Evolutionary conservation across 805 yeast species (phyloP).

Genomic region (Schizosaccharomyces japonicus): DNA sequence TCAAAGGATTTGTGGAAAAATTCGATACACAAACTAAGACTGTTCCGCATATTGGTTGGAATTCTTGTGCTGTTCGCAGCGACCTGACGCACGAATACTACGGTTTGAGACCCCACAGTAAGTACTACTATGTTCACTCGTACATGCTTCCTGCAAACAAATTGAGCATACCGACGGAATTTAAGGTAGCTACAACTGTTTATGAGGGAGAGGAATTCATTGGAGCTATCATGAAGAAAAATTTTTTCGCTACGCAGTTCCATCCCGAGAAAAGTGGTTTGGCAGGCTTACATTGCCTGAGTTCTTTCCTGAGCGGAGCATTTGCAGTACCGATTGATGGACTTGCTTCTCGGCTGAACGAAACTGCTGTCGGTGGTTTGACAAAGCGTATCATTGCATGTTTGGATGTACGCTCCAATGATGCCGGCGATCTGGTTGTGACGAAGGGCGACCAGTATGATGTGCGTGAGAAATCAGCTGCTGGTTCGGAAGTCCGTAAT

Average conservation of each 20-base stretch:
- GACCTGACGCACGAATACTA: slow-evolving; percentile 20
- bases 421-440: slow-evolving; percentile 82
- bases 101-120: slow-evolving; percentile 39
- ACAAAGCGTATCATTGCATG: slow-evolving; percentile 89
- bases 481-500: slow-evolving; percentile 51
- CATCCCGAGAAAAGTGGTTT: slow-evolving; percentile 96
- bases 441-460: slow-evolving; percentile 98
- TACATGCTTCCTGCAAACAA: slow-evolving; percentile 40
- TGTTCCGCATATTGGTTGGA: slow-evolving; percentile 97
- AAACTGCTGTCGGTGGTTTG: slow-evolving; percentile 25
- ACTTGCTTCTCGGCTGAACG: background rate
- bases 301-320: slow-evolving; percentile 37
- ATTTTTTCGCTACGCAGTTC: slow-evolving; percentile 81
- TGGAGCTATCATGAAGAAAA: slow-evolving; percentile 56
- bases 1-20: slow-evolving; percentile 29
- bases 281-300: slow-evolving; percentile 62
- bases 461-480: slow-evolving; percentile 47
- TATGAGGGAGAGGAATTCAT: slow-evolving; percentile 64
- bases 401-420: slow-evolving; percentile 87
- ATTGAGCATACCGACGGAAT: slow-evolving; percentile 22
- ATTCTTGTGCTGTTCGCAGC: slow-evolving; percentile 20
- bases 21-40: slow-evolving; percentile 45
- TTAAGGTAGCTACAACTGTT: slow-evolving; percentile 49
- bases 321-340: background rate
- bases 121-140: slow-evolving; percentile 88